Conservation (phyloP, 108 stramenopile genomes). For the Cyclotella kingstonii region DNA sequence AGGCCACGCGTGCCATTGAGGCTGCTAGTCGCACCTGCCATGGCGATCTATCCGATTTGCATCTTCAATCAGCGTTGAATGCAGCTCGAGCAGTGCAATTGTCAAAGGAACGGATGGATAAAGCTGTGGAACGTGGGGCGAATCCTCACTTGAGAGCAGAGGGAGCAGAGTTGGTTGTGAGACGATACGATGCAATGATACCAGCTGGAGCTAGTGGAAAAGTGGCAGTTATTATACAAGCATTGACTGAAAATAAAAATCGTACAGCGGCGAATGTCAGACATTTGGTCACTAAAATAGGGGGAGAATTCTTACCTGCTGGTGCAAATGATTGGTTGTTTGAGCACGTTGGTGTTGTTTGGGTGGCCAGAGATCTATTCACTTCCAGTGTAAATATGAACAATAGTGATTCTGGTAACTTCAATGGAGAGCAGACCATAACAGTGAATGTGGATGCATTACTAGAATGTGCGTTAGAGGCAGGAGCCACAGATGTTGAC, state of each 20-base stretch:
- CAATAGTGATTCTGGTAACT: conserved; percentile 9
- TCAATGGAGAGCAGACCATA: conserved; percentile 31
- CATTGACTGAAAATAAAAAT: conserved; percentile 73
- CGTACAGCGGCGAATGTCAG: conserved; percentile 70
- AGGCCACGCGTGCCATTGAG: conserved; percentile 61
- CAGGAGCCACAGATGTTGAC: conserved; percentile 66
- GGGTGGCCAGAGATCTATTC: conserved; percentile 35
- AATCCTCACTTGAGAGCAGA: conserved; percentile 32
- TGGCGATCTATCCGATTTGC: conserved; percentile 60
- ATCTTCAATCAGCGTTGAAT: conserved; percentile 59
- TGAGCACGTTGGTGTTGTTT: conserved; percentile 60
- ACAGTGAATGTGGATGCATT: conserved; percentile 56
- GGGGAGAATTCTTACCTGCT: conserved; percentile 62
- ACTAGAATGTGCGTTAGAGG: conserved; percentile 66
- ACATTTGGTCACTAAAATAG: conserved; percentile 52
- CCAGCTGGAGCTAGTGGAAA: conserved; percentile 43
- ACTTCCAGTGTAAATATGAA: neutral
- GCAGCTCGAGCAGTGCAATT: conserved; percentile 65
- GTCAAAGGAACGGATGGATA: conserved; percentile 64
- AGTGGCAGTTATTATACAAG: conserved; percentile 60
- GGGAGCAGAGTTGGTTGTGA: conserved; percentile 39
- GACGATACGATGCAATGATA: conserved; percentile 73
- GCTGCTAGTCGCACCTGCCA: conserved; percentile 50
- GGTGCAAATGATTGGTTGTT: conserved; percentile 63
- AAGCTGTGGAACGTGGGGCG: conserved; percentile 59